Percentiles rank a stretch among this genome's conserved stretches.
phyloP scores from a whole-genome alignment of 2,329 filamentous ascomycete genomes.

The Arthrinium phaeospermum region DNA sequence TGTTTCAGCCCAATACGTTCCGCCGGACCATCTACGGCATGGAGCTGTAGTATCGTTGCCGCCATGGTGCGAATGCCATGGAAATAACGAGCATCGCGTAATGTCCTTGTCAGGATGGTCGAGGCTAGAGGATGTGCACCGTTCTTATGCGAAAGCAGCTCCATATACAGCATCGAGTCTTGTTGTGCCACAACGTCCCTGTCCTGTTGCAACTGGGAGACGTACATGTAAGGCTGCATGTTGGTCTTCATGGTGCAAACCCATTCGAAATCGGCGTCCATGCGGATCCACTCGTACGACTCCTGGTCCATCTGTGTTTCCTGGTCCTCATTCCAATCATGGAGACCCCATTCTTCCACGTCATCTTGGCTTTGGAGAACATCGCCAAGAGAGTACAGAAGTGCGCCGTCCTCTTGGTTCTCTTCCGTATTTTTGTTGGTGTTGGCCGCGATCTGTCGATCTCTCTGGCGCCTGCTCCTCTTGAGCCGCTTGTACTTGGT shows the following conservation, averaged over 20 bases:
- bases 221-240: conserved; percentile 96
- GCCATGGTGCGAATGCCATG: conserved; percentile 90
- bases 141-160: conserved; percentile 51
- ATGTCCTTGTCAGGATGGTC: conserved; percentile 85
- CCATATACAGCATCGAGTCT: conserved; percentile 77
- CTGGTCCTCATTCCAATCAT: conserved; percentile 88
- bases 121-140: conserved; percentile 80
- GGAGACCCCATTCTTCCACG: conserved; percentile 79
- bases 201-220: conserved; percentile 96
- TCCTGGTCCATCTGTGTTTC: conserved; percentile 93
- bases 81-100: conserved; percentile 92
- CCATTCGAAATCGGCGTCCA: conserved; percentile 99
- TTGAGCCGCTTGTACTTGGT: conserved; percentile 99
- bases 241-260: conserved; percentile 81
- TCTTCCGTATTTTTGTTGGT: conserved; percentile 45
- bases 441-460: conserved; percentile 57
- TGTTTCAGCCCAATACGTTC: conserved; percentile 83
- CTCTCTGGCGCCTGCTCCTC: conserved; percentile 70
- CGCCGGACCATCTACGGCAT: conserved; percentile 65
- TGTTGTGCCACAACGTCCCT: conserved; percentile 91
- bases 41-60: conserved; percentile 76
- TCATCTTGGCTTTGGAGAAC: conserved; percentile 85
- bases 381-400: conserved; percentile 91
- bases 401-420: conserved; percentile 77
- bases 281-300: conserved; percentile 97